Conservation (phyloP, 2,329 filamentous ascomycete species). For the Rhinocladiella similis region DNA sequence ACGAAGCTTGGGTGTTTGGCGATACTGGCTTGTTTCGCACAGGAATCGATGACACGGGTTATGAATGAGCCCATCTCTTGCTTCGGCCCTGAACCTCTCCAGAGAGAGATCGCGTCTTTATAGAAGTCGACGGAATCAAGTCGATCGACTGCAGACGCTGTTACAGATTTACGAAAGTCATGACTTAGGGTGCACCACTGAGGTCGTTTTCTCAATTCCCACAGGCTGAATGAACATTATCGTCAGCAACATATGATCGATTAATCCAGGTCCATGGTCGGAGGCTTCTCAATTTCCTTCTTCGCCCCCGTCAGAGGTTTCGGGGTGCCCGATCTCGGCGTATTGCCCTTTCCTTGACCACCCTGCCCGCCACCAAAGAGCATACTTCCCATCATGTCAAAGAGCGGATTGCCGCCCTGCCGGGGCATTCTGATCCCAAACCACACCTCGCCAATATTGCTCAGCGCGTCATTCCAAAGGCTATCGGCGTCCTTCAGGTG, state of each 20-base stretch:
- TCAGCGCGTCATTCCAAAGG: slow-evolving; percentile 75
- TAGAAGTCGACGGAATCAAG: background rate
- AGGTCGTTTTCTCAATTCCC: no score
- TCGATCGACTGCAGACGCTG: background rate
- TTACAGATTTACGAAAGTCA: background rate
- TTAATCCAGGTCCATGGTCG: slow-evolving; percentile 48
- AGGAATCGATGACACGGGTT: background rate
- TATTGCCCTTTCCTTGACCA: slow-evolving; percentile 34
- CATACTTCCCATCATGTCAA: slow-evolving; percentile 98
- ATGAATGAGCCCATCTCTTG: background rate
- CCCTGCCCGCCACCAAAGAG: slow-evolving; percentile 63
- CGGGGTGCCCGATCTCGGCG: slow-evolving; percentile 44
- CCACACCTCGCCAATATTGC: slow-evolving; percentile 93
- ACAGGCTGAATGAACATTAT: no score
- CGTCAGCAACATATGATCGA: background rate
- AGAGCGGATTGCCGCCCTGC: slow-evolving; percentile 79
- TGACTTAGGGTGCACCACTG: no score
- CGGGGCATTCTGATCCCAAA: slow-evolving; percentile 86
- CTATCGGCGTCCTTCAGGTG: slow-evolving; percentile 74
- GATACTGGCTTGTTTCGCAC: slow-evolving; percentile 1
- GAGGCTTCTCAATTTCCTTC: slow-evolving; percentile 32
- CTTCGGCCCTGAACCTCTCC: background rate
- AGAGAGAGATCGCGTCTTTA: background rate
- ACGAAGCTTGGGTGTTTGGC: slow-evolving; percentile 89
- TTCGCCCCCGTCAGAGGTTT: slow-evolving; percentile 22